Percentiles rank a stretch among this genome's conserved stretches.
phyloP scores from a whole-genome alignment of 169 alveolate genomes.

The Plasmodium adleri region DNA sequence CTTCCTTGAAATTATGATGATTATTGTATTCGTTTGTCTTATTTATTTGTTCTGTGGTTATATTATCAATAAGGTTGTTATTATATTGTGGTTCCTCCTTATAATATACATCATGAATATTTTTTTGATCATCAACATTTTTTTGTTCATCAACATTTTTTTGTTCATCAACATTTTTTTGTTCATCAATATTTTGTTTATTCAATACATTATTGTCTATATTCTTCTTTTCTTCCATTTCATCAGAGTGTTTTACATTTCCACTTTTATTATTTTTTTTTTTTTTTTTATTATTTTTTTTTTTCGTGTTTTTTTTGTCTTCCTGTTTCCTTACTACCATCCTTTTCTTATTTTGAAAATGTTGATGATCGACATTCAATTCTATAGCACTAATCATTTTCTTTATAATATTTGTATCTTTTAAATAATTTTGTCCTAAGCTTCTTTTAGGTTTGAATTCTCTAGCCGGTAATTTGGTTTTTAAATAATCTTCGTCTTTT shows the following conservation, averaged over 20 bases:
- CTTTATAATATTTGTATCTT: constrained; percentile 81
- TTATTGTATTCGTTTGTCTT: background rate
- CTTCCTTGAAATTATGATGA: background rate
- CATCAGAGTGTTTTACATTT: background rate
- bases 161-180: too few relatives aligned
- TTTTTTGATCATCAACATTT: background rate
- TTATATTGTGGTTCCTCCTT: background rate
- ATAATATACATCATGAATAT: background rate
- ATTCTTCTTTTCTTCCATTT: background rate
- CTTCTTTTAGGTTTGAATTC: constrained; percentile 88
- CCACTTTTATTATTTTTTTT: background rate
- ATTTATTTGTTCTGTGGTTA: background rate
- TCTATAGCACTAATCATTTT: constrained; percentile 68
- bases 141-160: background rate
- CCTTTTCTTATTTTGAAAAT: background rate
- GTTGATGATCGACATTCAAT: background rate
- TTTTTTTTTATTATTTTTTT: background rate
- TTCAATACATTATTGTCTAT: background rate
- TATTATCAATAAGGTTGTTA: background rate
- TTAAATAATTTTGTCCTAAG: constrained; percentile 88
- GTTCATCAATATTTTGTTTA: background rate
- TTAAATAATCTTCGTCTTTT: background rate
- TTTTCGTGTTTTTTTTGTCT: background rate
- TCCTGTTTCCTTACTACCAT: background rate
- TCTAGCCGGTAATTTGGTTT: constrained; percentile 39